Conservation (phyloP, 768 basidiomycete species). For the Pleurotus platypus region DNA sequence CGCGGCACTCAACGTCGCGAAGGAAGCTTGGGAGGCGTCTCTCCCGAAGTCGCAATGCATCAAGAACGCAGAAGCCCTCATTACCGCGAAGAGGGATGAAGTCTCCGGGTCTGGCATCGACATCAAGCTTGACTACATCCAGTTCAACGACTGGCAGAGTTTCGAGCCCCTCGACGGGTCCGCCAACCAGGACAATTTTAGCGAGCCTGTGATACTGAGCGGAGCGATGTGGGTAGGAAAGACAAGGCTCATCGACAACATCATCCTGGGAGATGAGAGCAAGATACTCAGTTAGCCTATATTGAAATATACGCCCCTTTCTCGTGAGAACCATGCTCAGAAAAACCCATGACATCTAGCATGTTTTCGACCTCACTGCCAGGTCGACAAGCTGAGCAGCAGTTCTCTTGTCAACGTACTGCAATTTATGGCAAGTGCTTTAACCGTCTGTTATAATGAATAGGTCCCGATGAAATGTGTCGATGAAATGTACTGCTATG, state of each 20-base stretch:
- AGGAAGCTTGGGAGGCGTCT: conserved; percentile 51
- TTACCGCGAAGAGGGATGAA: conserved; percentile 26
- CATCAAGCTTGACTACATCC: conserved; percentile 78
- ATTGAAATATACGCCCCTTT: too few species aligned
- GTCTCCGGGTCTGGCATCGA: conserved; percentile 39
- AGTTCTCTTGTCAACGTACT: too few species aligned
- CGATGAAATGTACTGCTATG: too few species aligned
- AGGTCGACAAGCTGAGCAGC: too few species aligned
- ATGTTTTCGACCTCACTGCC: too few species aligned
- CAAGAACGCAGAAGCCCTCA: conserved; percentile 34
- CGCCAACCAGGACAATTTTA: conserved; percentile 17
- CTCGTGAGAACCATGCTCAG: too few species aligned
- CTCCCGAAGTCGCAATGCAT: conserved; percentile 49
- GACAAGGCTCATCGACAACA: conserved; percentile 92
- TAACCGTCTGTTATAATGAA: too few species aligned
- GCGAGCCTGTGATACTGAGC: conserved; percentile 62
- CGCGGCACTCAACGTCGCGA: conserved; percentile 60
- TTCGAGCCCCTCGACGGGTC: conserved; percentile 57
- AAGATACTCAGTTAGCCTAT: conserved; percentile 27
- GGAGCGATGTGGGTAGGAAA: conserved; percentile 84
- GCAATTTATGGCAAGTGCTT: too few species aligned
- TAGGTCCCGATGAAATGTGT: too few species aligned
- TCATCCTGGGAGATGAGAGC: conserved; percentile 60
- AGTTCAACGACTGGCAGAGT: conserved; percentile 78
- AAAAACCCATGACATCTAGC: too few species aligned